Base-by-base conservation (phyloP, 176 grass and related monocot species). In the Tuctoria greenei region DNA sequence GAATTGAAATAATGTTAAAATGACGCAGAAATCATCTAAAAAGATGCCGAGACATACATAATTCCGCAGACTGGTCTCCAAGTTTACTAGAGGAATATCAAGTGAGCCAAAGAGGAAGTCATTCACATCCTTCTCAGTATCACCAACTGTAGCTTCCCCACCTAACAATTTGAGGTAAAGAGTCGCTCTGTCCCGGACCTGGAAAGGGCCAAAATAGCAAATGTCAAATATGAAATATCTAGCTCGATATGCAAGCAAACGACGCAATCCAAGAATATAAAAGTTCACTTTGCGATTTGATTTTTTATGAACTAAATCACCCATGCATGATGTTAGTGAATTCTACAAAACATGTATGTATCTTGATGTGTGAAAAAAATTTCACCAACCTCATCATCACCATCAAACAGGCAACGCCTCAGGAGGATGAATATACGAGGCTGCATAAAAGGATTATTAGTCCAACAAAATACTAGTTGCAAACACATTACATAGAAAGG, bases 351-450 rank as follows among this genome's bases (percentile, higher is more conserved):
- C 16, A 44, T 16, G 61, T 4, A 38, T 27, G 49, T 26, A 75
- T 66, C 41, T 49, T 78, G 49, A 68, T 68, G 37, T 12, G 49
- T 58, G 4, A 82, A 77, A 39, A 6, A 61, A 7, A 9, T 20
- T 40, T 34, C 73, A 78, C 86, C 46, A 51, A 99, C 95, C 95
- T 99, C 95, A 61, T 99, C 95, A 90, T 99, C 95, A 68, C 89
- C 93, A 82, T 99, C 95, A 86, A 92, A 99, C 17, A 99, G 82
- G 82, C 95, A 99, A 42, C 92, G 95, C 39, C 95, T 84, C 71
- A 99, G 84, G 62, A 99, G 92, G 71, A 99, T 70, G 27, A 99
- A 99, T 90, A 99, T 99, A 56, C 95, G 95, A 79, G 95, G 89
- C 95, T 99, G 95, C 37, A 92, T 79, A 47, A 17, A 78, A 79